Conservation (phyloP, 805 yeast species). For the Ogataea sp. region DNA sequence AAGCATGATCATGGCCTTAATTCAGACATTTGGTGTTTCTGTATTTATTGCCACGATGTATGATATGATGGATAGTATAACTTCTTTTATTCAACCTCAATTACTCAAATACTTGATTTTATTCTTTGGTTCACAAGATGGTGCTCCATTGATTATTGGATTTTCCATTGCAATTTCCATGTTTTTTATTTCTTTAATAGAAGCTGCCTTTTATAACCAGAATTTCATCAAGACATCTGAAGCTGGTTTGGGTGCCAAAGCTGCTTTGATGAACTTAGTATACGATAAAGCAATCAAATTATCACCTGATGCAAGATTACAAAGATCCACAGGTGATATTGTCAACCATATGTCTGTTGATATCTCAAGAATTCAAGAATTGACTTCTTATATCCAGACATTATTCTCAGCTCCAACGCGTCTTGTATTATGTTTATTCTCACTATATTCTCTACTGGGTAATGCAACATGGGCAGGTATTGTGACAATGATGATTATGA, state of each 20-base stretch:
- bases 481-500: conserved; percentile 41
- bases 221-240: conserved; percentile 50
- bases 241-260: conserved; percentile 56
- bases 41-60: conserved; percentile 26
- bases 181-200: conserved; percentile 52
- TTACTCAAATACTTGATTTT: conserved; percentile 41
- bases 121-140: conserved; percentile 28
- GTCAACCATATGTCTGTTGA: conserved; percentile 76
- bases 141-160: conserved; percentile 50
- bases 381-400: conserved; percentile 45
- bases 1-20: conserved; percentile 25
- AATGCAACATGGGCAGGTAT: conserved; percentile 53
- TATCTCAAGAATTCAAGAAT: conserved; percentile 52
- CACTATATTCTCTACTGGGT: conserved; percentile 50
- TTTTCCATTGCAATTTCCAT: conserved; percentile 52
- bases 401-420: conserved; percentile 54
- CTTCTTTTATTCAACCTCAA: conserved; percentile 47
- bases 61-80: conserved; percentile 30
- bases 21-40: conserved; percentile 29
- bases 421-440: conserved; percentile 42
- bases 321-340: conserved; percentile 68
- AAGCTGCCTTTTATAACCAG: conserved; percentile 61
- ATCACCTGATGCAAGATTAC: conserved; percentile 56
- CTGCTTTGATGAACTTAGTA: conserved; percentile 58
- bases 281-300: conserved; percentile 63